These are phyloP conservation scores for Penicillium sp. DNA, from an alignment of 2,329 filamentous ascomycete genomes.

Conservation along the genomic window DNA sequence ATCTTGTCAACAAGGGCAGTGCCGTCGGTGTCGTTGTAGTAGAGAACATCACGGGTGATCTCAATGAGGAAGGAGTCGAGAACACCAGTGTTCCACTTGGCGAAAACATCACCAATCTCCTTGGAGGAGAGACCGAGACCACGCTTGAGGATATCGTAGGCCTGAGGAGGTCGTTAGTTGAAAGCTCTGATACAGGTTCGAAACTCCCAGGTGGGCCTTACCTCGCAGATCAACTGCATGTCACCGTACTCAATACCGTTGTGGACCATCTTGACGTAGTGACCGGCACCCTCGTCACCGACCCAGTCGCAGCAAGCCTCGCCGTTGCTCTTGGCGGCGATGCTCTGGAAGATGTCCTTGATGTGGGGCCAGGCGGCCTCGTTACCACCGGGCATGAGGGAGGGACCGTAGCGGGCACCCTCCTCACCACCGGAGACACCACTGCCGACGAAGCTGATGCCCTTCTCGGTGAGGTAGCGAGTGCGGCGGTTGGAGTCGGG, in stretches of 20 bases:
- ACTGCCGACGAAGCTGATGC: constrained; percentile 91
- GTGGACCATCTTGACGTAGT: constrained; percentile 99
- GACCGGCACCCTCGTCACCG: constrained; percentile 97
- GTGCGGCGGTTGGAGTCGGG: constrained; percentile 98
- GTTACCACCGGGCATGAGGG: constrained; percentile 98
- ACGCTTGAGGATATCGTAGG: constrained; percentile 99
- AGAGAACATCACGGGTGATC: constrained; percentile 98
- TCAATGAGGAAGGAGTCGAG: constrained; percentile 99
- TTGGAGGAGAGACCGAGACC: constrained; percentile 84
- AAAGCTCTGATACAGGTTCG: neutral
- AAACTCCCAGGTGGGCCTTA: constrained; percentile 50
- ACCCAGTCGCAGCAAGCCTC: constrained; percentile 99
- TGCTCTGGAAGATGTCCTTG: constrained; percentile 98
- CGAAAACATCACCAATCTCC: constrained; percentile 93
- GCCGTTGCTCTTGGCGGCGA: constrained; percentile 94
- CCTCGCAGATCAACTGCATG: constrained; percentile 99
- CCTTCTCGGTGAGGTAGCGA: constrained; percentile 81
- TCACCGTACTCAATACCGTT: constrained; percentile 99
- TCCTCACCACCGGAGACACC: constrained; percentile 99
- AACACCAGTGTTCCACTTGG: constrained; percentile 98
- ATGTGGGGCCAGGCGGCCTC: constrained; percentile 97
- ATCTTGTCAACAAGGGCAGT: constrained; percentile 96
- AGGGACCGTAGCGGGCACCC: constrained; percentile 95
- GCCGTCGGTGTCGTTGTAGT: constrained; percentile 95
- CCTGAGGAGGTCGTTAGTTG: constrained; percentile 54